Conservation (phyloP, 2,329 filamentous ascomycete genomes). For the Endocalyx cinctus region DNA sequence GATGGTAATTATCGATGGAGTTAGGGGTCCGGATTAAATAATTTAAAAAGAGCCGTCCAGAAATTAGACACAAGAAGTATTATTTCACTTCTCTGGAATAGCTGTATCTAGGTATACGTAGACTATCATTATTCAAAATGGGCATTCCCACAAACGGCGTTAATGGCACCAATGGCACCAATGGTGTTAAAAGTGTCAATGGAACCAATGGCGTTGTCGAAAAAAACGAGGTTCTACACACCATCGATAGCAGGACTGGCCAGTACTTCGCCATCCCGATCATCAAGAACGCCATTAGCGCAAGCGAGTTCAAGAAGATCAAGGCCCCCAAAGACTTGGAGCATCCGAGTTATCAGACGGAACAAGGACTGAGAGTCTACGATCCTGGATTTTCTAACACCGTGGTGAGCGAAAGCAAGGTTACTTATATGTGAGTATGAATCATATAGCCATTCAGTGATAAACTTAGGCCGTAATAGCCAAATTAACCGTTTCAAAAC, state of each 20-base stretch:
- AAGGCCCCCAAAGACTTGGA: conserved; percentile 11
- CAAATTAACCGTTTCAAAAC: too few species aligned
- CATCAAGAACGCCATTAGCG: conserved; percentile 11
- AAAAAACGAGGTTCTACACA: conserved; percentile 10
- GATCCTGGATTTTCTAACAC: conserved; percentile 16
- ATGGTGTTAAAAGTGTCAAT: conserved; percentile 3
- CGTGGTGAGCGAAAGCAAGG: conserved; percentile 13
- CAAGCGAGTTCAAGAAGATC: conserved; percentile 11
- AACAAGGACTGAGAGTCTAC: conserved; percentile 13
- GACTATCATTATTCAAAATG: conserved; percentile 1
- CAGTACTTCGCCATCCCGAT: conserved; percentile 9
- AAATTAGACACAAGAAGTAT: too few species aligned
- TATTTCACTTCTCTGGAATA: too few species aligned
- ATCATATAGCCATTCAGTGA: too few species aligned
- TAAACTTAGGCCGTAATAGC: too few species aligned
- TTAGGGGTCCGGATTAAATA: too few species aligned
- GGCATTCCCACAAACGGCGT: neutral
- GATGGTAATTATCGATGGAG: too few species aligned
- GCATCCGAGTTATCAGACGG: conserved; percentile 13
- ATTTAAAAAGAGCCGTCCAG: too few species aligned
- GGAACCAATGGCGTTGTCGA: too few species aligned
- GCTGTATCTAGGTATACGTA: conserved; percentile 8
- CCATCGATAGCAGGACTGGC: conserved; percentile 13
- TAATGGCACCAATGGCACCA: conserved; percentile 5
- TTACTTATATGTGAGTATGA: conserved; percentile 17